Evolutionary conservation across 352 stramenopile genomes (phyloP), one percentile per base, ranked within the genome.

Genomic region (Phytophthora sansomeana): DNA sequence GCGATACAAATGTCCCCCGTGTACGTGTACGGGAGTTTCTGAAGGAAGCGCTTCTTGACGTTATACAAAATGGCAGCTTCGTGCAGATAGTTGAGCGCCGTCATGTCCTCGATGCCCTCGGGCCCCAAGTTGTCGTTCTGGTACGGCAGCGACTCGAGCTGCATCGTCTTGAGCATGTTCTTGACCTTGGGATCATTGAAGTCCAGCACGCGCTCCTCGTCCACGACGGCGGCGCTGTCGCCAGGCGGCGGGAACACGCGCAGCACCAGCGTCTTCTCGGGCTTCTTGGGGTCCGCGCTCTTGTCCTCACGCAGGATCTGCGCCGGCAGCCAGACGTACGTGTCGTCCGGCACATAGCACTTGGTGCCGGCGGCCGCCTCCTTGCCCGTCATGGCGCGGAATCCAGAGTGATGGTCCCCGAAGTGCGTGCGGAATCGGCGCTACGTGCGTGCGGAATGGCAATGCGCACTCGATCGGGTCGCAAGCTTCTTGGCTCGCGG

Each of bases 1-100:
- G 97, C 96, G 59, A 99, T 97, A 33, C 98, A 95, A 69, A 99
- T 99, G 42, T 99, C 94, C 19, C 96, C 96, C 17, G 97, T 98
- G 68, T 97, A 97, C 21, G 97, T 99, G 78, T 99, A 99, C 0
- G 97, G 97, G 54, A 97, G 74, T 38, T 92, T 72, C 36, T 85
- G 67, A 28, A 96, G 73, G 52, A 97, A 97, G 21, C 92, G 83
- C 57, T 66, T 78, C 69, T 95, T 90, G 58, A 98, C 75, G 72
- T 97, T 98, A 78, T 96, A 97, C 38, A 98, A 68, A 53, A 98
- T 97, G 32, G 90, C 89, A 3, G 92, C 77, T 63, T 97, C 91
- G 63, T 98, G 92, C 11, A 98, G 69, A 61, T 97, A 92, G 65
- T 94, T 92, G 63, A 97, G 80, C 30, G 80, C 65, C 48, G 89